Evolutionary conservation across 768 basidiomycete genomes (phyloP).

Genomic region (Nidularia pulvinata): DNA sequence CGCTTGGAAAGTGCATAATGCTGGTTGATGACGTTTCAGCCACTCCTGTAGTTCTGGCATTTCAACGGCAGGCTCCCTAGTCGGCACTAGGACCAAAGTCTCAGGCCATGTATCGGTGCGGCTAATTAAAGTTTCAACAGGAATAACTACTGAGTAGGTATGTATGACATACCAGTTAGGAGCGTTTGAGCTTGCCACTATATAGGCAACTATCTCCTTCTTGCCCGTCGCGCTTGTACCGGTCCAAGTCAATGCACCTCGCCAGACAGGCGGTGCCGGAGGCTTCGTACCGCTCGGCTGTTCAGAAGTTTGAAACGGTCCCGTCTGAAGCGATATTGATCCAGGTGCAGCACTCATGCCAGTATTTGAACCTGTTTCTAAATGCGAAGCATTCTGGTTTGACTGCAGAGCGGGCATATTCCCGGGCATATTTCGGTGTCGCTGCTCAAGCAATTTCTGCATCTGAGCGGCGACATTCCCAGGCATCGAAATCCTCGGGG

Average conservation of each 20-base stretch:
- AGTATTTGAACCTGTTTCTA: not conserved
- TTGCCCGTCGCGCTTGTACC: conserved; percentile 30
- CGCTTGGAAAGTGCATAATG: conserved; percentile 39
- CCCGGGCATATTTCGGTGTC: conserved; percentile 13
- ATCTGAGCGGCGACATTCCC: conserved; percentile 34
- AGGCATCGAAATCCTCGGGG: conserved; percentile 5
- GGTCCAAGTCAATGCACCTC: conserved; percentile 44
- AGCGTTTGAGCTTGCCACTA: conserved; percentile 25
- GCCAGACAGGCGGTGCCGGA: conserved; percentile 32
- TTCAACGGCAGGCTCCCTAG: conserved; percentile 38
- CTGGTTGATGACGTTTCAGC: conserved; percentile 40
- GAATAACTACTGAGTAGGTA: not conserved
- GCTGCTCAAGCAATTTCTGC: conserved; percentile 49
- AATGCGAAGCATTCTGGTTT: not conserved
- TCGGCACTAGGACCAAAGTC: conserved; percentile 34
- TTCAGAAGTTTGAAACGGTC: not conserved
- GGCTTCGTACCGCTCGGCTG: not conserved
- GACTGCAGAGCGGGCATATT: not conserved
- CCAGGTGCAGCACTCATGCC: not conserved
- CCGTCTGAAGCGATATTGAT: not conserved
- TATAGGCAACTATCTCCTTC: conserved; percentile 43
- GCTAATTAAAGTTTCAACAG: conserved; percentile 30
- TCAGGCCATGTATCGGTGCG: conserved; percentile 54
- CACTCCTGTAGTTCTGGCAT: conserved; percentile 39
- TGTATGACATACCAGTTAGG: conserved; percentile 28